A percentile compares a stretch with the other conserved stretches of the same genome.
phyloP scores from a whole-genome alignment of 495 filamentous ascomycete genomes.

The Hypomontagnella submonticulosa region DNA sequence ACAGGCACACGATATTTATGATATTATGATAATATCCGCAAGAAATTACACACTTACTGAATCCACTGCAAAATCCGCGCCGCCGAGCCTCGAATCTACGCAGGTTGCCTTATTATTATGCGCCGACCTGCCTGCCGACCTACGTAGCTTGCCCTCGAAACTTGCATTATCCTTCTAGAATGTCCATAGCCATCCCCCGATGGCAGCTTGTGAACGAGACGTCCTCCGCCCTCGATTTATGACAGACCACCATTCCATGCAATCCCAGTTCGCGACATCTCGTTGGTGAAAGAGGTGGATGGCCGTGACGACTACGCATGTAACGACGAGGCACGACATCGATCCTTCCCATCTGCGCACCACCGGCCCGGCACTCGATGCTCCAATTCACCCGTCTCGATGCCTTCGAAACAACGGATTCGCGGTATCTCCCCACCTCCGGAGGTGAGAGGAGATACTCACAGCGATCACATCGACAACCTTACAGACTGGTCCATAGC shows the following conservation, averaged over 20 bases:
- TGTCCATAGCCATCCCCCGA: conserved; percentile 43
- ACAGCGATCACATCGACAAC: conserved; percentile 45
- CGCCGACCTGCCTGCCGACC: conserved; percentile 35
- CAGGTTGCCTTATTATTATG: conserved; percentile 39
- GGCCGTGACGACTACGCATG: conserved; percentile 32
- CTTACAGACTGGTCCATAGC: conserved; percentile 51
- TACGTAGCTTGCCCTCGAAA: conserved; percentile 22
- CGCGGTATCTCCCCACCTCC: conserved; percentile 51
- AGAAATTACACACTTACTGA: conserved; percentile 24
- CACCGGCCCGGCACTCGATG: conserved; percentile 40
- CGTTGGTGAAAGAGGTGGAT: conserved; percentile 37
- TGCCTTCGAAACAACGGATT: conserved; percentile 46
- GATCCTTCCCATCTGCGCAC: conserved; percentile 35
- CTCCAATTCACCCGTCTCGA: conserved; percentile 28
- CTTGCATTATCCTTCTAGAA: conserved; percentile 37
- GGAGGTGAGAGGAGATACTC: conserved; percentile 46
- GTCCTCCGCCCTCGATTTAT: conserved; percentile 35
- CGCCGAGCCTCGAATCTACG: conserved; percentile 23
- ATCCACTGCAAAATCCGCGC: conserved; percentile 18
- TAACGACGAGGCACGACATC: conserved; percentile 26
- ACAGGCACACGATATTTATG: conserved; percentile 17
- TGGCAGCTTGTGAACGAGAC: conserved; percentile 41
- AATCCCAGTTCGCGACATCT: conserved; percentile 25
- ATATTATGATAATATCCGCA: conserved; percentile 38
- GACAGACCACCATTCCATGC: conserved; percentile 35